Percentiles rank a stretch among this genome's conserved stretches.
phyloP scores from a whole-genome alignment of 805 yeast species.

The Peterozyma xylosa region DNA sequence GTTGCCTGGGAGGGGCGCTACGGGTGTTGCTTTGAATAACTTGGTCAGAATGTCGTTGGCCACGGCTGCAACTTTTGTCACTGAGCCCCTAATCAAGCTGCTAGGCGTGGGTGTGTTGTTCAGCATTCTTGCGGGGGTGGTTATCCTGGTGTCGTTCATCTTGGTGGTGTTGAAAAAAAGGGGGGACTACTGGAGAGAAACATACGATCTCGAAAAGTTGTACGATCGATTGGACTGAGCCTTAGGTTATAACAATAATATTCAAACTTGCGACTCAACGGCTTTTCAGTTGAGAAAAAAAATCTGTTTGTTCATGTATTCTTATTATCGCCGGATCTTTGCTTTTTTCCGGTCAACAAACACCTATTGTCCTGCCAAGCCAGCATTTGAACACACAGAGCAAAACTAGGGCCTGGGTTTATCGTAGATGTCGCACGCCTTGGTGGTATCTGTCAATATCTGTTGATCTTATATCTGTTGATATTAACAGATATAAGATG shows the following conservation, averaged over 20 bases:
- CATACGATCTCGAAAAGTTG: conserved; percentile 47
- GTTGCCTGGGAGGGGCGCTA: conserved; percentile 82
- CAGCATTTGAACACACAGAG: too few species aligned
- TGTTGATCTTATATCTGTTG: too few species aligned
- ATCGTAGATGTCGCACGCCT: too few species aligned
- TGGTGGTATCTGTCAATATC: too few species aligned
- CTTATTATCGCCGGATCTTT: too few species aligned
- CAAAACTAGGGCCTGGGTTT: too few species aligned
- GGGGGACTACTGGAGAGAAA: conserved; percentile 59
- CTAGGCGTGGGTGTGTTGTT: conserved; percentile 68
- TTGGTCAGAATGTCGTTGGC: conserved; percentile 68
- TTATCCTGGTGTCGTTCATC: conserved; percentile 32
- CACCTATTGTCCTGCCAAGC: too few species aligned
- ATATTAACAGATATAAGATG: too few species aligned
- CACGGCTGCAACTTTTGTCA: conserved; percentile 66
- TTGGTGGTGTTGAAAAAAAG: conserved; percentile 40
- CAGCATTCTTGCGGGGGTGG: conserved; percentile 56
- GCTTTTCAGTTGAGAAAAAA: too few species aligned
- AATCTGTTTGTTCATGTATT: too few species aligned
- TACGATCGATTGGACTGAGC: conserved; percentile 39
- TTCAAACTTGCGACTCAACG: background rate
- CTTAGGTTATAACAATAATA: background rate
- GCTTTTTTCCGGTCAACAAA: too few species aligned
- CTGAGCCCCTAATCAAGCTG: conserved; percentile 62
- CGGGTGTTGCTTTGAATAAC: conserved; percentile 81